phyloP scores from a whole-genome alignment of 768 basidiomycete species.

The Amanita rimosa region DNA sequence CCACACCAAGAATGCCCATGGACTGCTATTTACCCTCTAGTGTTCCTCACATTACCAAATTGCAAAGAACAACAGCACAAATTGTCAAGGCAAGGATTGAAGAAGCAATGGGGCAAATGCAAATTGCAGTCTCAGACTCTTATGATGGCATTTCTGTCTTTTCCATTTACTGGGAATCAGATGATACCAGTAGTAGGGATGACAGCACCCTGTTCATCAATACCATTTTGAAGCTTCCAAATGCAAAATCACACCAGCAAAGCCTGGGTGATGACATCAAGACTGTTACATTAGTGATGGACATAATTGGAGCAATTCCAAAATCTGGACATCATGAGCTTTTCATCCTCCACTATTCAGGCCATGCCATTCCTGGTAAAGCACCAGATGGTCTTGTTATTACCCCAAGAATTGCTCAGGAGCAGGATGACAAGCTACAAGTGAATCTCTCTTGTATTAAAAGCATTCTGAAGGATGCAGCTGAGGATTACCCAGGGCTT shows the following conservation, averaged over 20 bases:
- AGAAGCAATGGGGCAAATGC: constrained; percentile 6
- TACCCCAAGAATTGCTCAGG: constrained; percentile 8
- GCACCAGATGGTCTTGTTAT: constrained; percentile 6
- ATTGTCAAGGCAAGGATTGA: constrained; percentile 5
- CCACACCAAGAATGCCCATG: too few species aligned
- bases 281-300: constrained; percentile 5
- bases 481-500: too few species aligned
- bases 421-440: constrained; percentile 6
- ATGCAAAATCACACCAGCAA: constrained; percentile 5
- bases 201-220: constrained; percentile 7
- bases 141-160: too few species aligned
- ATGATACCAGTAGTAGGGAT: neutral
- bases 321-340: constrained; percentile 8
- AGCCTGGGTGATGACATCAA: constrained; percentile 2
- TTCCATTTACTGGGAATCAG: constrained; percentile 6
- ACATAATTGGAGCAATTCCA: constrained; percentile 1
- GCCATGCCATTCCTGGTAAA: constrained; percentile 8
- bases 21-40: neutral
- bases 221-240: constrained; percentile 4
- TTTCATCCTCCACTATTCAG: constrained; percentile 9
- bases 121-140: constrained; percentile 1
- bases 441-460: constrained; percentile 5
- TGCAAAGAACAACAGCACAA: constrained; percentile 6
- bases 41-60: neutral
- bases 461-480: constrained; percentile 1